Conservation (phyloP, 129 eudicot genomes). For the Flaveria trinervia region DNA sequence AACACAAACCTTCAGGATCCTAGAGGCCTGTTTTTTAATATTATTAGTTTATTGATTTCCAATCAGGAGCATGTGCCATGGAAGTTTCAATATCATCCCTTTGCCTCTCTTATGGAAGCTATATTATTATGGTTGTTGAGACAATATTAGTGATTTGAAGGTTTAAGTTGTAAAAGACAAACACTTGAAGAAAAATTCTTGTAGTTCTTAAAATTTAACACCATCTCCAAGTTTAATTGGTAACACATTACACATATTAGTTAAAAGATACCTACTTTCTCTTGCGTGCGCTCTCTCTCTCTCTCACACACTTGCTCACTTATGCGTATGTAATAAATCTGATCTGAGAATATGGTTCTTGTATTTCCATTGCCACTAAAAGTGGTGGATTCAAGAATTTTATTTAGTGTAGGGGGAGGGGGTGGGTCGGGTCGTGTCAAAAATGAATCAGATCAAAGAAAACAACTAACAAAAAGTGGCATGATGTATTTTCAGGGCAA, state of each 20-base stretch:
- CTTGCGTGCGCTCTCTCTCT: no score
- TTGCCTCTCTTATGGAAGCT: constrained; percentile 3
- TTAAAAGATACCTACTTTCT: no score
- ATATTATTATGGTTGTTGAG: background rate
- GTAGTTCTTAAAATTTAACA: background rate
- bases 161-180: background rate
- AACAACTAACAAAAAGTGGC: background rate
- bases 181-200: background rate
- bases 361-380: no score
- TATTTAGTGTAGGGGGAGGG: no score
- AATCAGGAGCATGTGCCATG: background rate
- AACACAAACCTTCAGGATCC: background rate
- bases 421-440: no score
- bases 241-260: no score
- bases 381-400: no score
- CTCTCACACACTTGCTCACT: no score
- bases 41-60: background rate
- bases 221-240: background rate
- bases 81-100: constrained; percentile 6
- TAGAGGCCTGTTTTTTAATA: background rate
- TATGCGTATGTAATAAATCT: no score
- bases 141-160: constrained; percentile 2
- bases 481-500: background rate
- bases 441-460: no score
- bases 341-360: no score